Evolutionary conservation across 352 stramenopile species (phyloP).

Genomic region (Lagenidium sp.): DNA sequence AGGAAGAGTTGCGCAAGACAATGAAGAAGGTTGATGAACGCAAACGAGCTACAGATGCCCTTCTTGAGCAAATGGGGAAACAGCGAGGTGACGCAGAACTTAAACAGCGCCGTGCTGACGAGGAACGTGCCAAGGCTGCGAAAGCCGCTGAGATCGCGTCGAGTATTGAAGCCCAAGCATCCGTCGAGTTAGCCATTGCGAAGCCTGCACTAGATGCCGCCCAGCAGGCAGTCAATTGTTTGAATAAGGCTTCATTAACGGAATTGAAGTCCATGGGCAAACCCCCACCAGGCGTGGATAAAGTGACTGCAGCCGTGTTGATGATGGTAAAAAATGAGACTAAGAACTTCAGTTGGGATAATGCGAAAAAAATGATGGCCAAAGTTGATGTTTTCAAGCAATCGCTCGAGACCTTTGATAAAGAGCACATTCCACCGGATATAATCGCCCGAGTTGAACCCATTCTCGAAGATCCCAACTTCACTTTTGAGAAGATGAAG

Average conservation of each 20-base stretch:
- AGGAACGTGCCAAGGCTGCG: constrained; percentile 67
- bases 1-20: constrained; percentile 80
- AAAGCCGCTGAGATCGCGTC: constrained; percentile 56
- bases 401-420: constrained; percentile 85
- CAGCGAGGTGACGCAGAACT: constrained; percentile 85
- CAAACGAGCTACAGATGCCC: constrained; percentile 78
- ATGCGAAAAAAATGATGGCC: constrained; percentile 95
- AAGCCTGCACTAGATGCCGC: constrained; percentile 80
- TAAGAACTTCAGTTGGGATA: constrained; percentile 92
- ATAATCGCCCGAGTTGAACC: constrained; percentile 80
- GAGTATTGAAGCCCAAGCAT: constrained; percentile 59
- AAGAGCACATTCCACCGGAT: constrained; percentile 87
- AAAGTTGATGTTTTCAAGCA: constrained; percentile 92
- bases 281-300: constrained; percentile 79
- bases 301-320: constrained; percentile 84
- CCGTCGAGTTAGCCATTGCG: constrained; percentile 60
- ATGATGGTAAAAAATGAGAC: constrained; percentile 93
- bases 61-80: constrained; percentile 87
- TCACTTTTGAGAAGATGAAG: constrained; percentile 93
- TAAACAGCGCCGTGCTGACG: constrained; percentile 74
- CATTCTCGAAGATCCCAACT: constrained; percentile 86
- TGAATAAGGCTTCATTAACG: constrained; percentile 85
- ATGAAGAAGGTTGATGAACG: constrained; percentile 89
- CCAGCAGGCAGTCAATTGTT: constrained; percentile 81
- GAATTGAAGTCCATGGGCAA: constrained; percentile 88